A percentile compares a stretch with the other conserved stretches of the same genome.
Conservation (phyloP, 176 grass and related monocot genomes). For the Juncus inflexus region DNA sequence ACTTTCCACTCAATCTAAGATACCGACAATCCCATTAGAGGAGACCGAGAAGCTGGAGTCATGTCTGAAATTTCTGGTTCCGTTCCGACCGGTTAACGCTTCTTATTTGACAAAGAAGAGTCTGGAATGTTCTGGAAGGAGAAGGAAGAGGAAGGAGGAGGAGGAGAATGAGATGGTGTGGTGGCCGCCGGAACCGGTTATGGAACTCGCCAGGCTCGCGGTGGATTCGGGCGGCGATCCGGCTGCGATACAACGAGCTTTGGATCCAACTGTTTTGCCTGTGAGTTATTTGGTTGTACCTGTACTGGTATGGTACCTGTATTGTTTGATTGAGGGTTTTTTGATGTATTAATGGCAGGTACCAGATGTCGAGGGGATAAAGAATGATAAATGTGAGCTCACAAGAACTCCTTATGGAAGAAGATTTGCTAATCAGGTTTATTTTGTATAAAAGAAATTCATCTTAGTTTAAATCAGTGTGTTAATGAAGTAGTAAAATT, state of each 20-base stretch:
- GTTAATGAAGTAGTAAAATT: too few relatives aligned
- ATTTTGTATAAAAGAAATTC: background rate
- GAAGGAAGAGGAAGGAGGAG: conserved; percentile 7
- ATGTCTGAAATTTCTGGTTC: conserved; percentile 72
- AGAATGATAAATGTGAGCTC: conserved; percentile 72
- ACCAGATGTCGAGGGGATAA: conserved; percentile 55
- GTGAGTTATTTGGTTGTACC: conserved; percentile 65
- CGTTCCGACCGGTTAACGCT: conserved; percentile 11
- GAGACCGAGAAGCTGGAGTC: conserved; percentile 43
- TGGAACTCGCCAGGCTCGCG: conserved; percentile 78
- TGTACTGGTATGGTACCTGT: conserved; percentile 9
- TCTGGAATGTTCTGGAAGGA: conserved; percentile 1
- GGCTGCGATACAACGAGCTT: conserved; percentile 45
- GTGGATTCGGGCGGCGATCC: conserved; percentile 80
- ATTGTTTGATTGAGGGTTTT: background rate
- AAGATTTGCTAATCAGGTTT: conserved; percentile 52
- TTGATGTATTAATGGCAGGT: conserved; percentile 38
- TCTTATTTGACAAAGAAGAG: conserved; percentile 36
- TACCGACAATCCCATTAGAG: conserved; percentile 33
- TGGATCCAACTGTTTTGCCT: conserved; percentile 69
- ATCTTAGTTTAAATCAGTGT: too few relatives aligned
- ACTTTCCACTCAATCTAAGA: conserved; percentile 39
- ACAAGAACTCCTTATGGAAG: conserved; percentile 73
- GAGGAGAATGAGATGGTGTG: conserved; percentile 54
- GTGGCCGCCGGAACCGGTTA: conserved; percentile 77